Evolutionary conservation across 176 grass and related monocot species (phyloP), one percentile per base, ranked within the genome.

Genomic region (Cymbopogon citratus): DNA sequence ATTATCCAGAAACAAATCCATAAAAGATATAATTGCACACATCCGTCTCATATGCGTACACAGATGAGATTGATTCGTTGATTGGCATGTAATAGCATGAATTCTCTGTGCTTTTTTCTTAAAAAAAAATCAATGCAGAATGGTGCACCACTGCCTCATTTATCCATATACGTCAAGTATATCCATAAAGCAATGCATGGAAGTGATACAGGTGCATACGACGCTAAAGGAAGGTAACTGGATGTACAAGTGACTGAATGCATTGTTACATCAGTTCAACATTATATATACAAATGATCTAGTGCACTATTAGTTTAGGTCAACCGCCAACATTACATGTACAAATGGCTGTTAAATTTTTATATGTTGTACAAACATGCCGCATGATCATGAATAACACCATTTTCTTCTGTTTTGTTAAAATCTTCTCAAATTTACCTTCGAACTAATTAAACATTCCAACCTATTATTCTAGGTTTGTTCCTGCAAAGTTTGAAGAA

Each of bases 401-500:
- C 6, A 39, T 23, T 29, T 57, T 54, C n/a, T n/a, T n/a, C 14
- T 25, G 12, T 27, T 60, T 25, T 48, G 2, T 57, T 57, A 21
- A 19, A 59, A 2, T 24, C 61, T 14, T 5, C 39, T 85, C 4
- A 38, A 28, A 68, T 76, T 21, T n/a, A 65, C 35, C 21, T 19
- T n/a, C n/a, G n/a, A n/a, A n/a, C n/a, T n/a, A n/a, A n/a, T n/a
- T 65, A 33, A 83, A 26, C 33, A 73, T 49, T 34, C 21, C 9
- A 40, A 29, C 25, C 6, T n/a, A 3, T n/a, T 59, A 59, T 28
- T 73, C 23, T 41, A 94, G 94, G 81, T 97, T 97, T 89, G 91
- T 94, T 82, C 83, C 68, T 38, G 61, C 71, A 67, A 97, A 97
- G 11, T 90, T 97, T 80, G 85, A 94, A 52, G 92, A 94, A 59